A percentile compares a stretch with the other conserved stretches of the same genome.
Conservation (phyloP, 148 eudicot species). For the Cornus controversa region DNA sequence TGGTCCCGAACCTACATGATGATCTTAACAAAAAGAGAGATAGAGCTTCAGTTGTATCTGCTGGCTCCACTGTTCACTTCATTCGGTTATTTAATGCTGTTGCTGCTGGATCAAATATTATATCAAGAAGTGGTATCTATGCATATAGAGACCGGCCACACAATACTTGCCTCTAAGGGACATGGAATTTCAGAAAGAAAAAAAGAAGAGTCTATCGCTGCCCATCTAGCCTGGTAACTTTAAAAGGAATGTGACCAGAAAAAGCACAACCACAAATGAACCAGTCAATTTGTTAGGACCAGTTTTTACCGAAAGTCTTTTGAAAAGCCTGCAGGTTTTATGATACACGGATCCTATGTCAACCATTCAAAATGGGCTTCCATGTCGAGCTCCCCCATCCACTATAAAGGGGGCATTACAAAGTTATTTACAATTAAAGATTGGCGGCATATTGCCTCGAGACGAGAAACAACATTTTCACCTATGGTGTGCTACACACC, state of each 20-base stretch:
- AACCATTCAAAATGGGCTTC: no score
- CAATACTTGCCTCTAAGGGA: background rate
- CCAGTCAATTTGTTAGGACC: background rate
- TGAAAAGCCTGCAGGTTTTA: no score
- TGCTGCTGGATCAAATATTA: background rate
- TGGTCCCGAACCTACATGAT: background rate
- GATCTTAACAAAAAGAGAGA: background rate
- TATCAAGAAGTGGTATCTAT: background rate
- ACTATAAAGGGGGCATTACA: no score
- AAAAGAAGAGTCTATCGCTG: background rate
- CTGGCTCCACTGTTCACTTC: background rate
- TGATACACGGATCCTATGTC: no score
- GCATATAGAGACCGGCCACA: background rate
- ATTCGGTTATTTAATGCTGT: background rate
- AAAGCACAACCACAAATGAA: background rate
- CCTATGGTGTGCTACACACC: no score
- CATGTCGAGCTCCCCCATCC: no score
- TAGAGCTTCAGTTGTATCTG: background rate
- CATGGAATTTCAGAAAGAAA: no score
- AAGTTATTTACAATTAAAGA: no score
- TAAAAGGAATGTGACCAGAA: slow-evolving; percentile 13
- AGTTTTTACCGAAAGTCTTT: no score
- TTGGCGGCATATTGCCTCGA: no score
- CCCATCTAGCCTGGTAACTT: slow-evolving; percentile 4
- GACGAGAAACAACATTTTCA: no score